Base-by-base conservation (phyloP, 208 protist genomes). In the Leishmania amazonensis region DNA sequence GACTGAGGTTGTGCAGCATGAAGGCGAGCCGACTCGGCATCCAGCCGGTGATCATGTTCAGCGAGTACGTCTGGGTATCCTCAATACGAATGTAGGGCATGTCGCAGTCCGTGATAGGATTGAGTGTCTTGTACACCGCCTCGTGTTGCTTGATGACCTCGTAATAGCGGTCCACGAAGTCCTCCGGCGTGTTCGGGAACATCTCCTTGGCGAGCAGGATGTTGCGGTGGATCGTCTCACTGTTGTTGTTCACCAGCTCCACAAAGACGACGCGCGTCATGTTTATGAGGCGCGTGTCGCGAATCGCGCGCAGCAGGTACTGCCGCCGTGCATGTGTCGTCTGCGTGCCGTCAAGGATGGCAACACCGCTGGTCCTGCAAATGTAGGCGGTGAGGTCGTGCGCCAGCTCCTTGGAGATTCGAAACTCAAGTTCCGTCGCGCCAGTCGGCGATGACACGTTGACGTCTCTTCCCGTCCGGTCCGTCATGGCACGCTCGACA, bases 1-100 rank as follows among this genome's bases (percentile, higher is more conserved):
- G 92, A 67, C 88, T 94, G 17, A 97, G 83, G 70, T 97, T 97
- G 85, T 97, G 95, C 51, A 97, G 86, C 93, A 97, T 96, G 78
- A 96, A 97, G 13, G 91, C 92, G 13, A 97, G 81, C 0, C 95
- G 87, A 31, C 92, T 92, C 19, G 93, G 93, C 93, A 96, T 96
- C 92, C 93, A 96, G 6, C 95, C 95, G 28, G 89, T 90, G 57
- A 97, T 95, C 87, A 94, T 93, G 81, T 97, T 97, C 11, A 97
- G 85, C 40, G 92, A 93, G 88, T 93, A 96, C 42, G 80, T 88
- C 49, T 85, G 74, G 47, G 86, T 81, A 78, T 96, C 90, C 72
- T 97, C 90, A 71, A 97, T 93, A 42, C 88, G 90, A 78, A 97
- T 97, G 85, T 95, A 97, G 17, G 93, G 95, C 47, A 95, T 82